Conservation (phyloP, 768 basidiomycete species). For the Phylloporus rhodoxanthus region DNA sequence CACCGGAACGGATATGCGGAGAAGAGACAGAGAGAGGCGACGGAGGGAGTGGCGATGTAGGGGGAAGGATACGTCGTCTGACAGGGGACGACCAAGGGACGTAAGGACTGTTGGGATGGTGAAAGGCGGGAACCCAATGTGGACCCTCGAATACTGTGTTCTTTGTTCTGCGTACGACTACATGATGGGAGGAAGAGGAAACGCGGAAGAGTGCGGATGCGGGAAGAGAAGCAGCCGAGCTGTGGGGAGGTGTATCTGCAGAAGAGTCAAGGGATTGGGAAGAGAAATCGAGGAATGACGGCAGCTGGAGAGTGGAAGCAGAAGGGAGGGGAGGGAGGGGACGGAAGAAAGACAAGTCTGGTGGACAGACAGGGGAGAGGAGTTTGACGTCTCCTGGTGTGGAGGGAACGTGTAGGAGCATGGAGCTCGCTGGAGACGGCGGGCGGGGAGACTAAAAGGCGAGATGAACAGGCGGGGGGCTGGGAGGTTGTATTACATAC, state of each 20-base stretch:
- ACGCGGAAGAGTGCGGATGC: slow-evolving; percentile 14
- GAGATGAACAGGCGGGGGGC: slow-evolving; percentile 10
- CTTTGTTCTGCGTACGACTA: slow-evolving; percentile 10
- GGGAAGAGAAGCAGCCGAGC: slow-evolving; percentile 8
- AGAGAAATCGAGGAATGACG: slow-evolving; percentile 34
- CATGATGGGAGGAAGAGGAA: slow-evolving; percentile 12
- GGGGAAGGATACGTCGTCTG: slow-evolving; percentile 40
- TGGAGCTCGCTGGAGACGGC: slow-evolving; percentile 13
- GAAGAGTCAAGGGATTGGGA: slow-evolving; percentile 15
- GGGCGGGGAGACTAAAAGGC: slow-evolving; percentile 10
- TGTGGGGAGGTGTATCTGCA: slow-evolving; percentile 6
- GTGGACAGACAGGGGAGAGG: slow-evolving; percentile 7
- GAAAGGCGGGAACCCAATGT: slow-evolving; percentile 35
- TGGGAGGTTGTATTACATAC: slow-evolving; percentile 21
- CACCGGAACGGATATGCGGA: slow-evolving; percentile 34
- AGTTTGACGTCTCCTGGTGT: slow-evolving; percentile 4
- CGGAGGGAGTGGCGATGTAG: slow-evolving; percentile 30
- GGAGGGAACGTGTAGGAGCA: slow-evolving; percentile 10
- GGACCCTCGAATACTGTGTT: slow-evolving; percentile 26
- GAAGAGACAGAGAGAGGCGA: slow-evolving; percentile 34
- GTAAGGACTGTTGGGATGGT: slow-evolving; percentile 52
- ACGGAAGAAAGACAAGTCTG: slow-evolving; percentile 17
- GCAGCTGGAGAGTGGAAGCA: slow-evolving; percentile 35
- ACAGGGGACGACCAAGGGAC: slow-evolving; percentile 42
- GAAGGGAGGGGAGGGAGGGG: slow-evolving; percentile 33